These are phyloP conservation scores for Cadophora gregata DNA, from an alignment of 2,329 filamentous ascomycete species.

Conservation along the genomic window DNA sequence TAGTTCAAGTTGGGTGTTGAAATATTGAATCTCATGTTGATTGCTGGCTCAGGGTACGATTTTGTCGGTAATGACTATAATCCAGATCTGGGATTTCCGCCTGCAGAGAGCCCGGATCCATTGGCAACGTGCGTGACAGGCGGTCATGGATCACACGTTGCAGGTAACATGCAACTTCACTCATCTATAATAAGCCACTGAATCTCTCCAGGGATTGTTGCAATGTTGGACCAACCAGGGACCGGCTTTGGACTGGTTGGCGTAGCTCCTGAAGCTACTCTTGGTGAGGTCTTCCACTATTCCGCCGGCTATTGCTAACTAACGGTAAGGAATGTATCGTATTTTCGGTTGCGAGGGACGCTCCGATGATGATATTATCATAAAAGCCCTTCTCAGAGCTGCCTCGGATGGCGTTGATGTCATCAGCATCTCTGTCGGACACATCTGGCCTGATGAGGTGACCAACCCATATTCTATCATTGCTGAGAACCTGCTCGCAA, in stretches of 20 bases:
- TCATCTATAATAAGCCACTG: not conserved
- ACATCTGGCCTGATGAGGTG: conserved; percentile 7
- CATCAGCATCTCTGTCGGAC: conserved; percentile 38
- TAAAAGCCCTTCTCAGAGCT: conserved; percentile 36
- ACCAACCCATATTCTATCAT: conserved; percentile 12
- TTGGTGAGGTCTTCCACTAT: conserved; percentile 22
- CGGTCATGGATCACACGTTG: conserved; percentile 31
- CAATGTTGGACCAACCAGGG: conserved; percentile 27
- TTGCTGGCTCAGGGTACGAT: conserved; percentile 55
- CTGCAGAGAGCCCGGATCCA: conserved; percentile 27
- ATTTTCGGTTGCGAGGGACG: conserved; percentile 33
- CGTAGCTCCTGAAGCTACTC: conserved; percentile 34
- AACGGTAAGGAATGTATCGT: conserved; percentile 30
- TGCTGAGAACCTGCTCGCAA: not conserved
- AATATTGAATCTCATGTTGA: not conserved
- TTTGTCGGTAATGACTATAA: conserved; percentile 56
- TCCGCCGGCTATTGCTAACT: not conserved
- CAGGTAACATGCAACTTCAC: not conserved
- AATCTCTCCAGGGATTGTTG: conserved; percentile 34
- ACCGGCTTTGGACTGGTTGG: conserved; percentile 32
- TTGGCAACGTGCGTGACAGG: conserved; percentile 31
- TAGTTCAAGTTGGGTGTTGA: not conserved
- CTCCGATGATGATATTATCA: conserved; percentile 32
- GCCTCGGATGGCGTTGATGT: conserved; percentile 35
- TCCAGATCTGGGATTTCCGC: not conserved